These are phyloP conservation scores for Irpex sp. DNA, from an alignment of 1,284 basidiomycete genomes.

Conservation along the genomic window DNA sequence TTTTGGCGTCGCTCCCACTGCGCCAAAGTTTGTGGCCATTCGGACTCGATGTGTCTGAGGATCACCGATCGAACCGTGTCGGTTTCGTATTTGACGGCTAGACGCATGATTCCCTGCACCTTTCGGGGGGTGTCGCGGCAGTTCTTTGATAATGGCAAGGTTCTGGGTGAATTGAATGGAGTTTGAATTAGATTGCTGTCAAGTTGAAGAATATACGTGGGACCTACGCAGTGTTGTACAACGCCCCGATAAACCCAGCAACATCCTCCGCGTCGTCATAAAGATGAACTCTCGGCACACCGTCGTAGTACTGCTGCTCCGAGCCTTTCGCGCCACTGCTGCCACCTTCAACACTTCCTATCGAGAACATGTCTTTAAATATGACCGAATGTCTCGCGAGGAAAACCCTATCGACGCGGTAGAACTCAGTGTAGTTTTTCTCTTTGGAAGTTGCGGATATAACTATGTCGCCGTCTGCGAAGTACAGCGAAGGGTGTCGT, in stretches of 20 bases:
- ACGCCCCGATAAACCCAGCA: slow-evolving; percentile 1
- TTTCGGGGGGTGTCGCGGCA: not conserved
- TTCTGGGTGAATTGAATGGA: too few species aligned
- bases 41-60: slow-evolving; percentile 6
- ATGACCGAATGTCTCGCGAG: slow-evolving; percentile 8
- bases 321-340: not conserved
- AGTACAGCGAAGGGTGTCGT: slow-evolving; percentile 7
- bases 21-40: slow-evolving; percentile 10
- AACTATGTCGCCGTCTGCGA: slow-evolving; percentile 10
- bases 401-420: slow-evolving; percentile 12
- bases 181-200: too few species aligned
- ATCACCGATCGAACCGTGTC: not conserved
- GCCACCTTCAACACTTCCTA: not conserved
- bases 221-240: slow-evolving; percentile 12
- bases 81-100: not conserved
- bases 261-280: slow-evolving; percentile 5
- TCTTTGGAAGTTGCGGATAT: slow-evolving; percentile 1
- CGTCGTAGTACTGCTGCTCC: slow-evolving; percentile 3
- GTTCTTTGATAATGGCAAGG: not conserved
- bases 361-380: slow-evolving; percentile 8
- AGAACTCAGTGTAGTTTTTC: not conserved
- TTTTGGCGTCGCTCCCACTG: slow-evolving; percentile 1
- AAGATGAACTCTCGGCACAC: slow-evolving; percentile 7
- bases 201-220: not conserved
- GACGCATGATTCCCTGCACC: slow-evolving; percentile 1